Conservation (phyloP, 768 basidiomycete species). For the Podaxis carcinomalis region DNA sequence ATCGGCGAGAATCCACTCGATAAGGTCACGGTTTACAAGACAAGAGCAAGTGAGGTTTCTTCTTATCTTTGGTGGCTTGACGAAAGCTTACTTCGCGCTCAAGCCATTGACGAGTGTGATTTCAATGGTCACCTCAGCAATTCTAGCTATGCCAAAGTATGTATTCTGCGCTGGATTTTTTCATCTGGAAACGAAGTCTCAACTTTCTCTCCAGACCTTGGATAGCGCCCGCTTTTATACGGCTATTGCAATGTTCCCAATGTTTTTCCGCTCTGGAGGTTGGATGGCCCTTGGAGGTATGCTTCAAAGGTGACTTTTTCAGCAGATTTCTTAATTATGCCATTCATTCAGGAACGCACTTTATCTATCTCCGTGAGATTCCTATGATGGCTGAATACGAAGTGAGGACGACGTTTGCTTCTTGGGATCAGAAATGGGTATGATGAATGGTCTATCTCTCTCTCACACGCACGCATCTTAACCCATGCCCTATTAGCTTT, state of each 20-base stretch:
- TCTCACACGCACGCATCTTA: background rate
- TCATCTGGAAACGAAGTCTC: background rate
- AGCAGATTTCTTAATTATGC: background rate
- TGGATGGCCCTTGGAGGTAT: conserved; percentile 55
- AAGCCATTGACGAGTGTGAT: conserved; percentile 70
- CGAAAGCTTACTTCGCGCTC: background rate
- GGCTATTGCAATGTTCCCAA: conserved; percentile 47
- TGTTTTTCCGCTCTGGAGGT: conserved; percentile 55
- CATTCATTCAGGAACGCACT: conserved; percentile 50
- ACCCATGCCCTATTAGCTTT: conserved; percentile 38
- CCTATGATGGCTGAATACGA: conserved; percentile 60
- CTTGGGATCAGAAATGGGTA: conserved; percentile 83
- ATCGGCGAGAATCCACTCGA: conserved; percentile 58
- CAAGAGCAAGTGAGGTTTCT: conserved; percentile 55
- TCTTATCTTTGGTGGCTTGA: background rate
- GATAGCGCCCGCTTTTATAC: conserved; percentile 47
- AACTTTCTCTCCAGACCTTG: conserved; percentile 28
- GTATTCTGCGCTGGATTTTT: conserved; percentile 8
- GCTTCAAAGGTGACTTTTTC: conserved; percentile 12
- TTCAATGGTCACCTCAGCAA: conserved; percentile 76
- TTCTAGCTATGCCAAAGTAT: conserved; percentile 73
- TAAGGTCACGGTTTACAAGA: conserved; percentile 31
- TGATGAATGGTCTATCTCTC: conserved; percentile 16
- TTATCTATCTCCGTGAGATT: conserved; percentile 67
- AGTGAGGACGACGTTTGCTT: conserved; percentile 48